phyloP scores from a whole-genome alignment of 2,329 filamentous ascomycete species.

The Bipolaris gigantea region DNA sequence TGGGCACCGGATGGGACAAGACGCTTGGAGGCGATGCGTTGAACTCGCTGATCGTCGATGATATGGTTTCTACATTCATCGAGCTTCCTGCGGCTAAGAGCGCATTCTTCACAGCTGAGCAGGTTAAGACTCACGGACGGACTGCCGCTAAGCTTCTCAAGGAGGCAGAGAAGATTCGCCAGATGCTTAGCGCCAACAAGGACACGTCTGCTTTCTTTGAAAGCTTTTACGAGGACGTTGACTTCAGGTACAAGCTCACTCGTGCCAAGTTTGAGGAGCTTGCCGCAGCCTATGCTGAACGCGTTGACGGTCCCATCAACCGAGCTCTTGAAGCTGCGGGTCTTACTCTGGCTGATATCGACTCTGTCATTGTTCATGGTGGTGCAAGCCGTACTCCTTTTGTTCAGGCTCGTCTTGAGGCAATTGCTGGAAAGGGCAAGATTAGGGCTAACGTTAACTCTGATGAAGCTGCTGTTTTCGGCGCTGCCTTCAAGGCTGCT shows the following conservation, averaged over 20 bases:
- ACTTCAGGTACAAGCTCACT: constrained; percentile 88
- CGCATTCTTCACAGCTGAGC: constrained; percentile 61
- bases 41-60: constrained; percentile 83
- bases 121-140: constrained; percentile 75
- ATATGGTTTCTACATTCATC: constrained; percentile 82
- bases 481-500: constrained; percentile 91
- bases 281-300: constrained; percentile 66
- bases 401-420: constrained; percentile 85
- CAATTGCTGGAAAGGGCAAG: constrained; percentile 73
- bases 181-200: constrained; percentile 90
- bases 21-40: constrained; percentile 87
- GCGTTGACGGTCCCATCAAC: constrained; percentile 70
- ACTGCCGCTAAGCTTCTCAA: constrained; percentile 89
- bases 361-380: constrained; percentile 91
- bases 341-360: constrained; percentile 73
- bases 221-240: constrained; percentile 85
- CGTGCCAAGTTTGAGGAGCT: constrained; percentile 81
- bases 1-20: constrained; percentile 86
- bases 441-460: constrained; percentile 93
- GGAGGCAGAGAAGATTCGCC: constrained; percentile 82
- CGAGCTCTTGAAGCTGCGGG: constrained; percentile 74
- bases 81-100: constrained; percentile 66
- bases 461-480: constrained; percentile 94
- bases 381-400: constrained; percentile 90
- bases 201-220: constrained; percentile 82